phyloP scores from a whole-genome alignment of 805 yeast genomes.

The Groenewaldozyma salmanticensis region DNA sequence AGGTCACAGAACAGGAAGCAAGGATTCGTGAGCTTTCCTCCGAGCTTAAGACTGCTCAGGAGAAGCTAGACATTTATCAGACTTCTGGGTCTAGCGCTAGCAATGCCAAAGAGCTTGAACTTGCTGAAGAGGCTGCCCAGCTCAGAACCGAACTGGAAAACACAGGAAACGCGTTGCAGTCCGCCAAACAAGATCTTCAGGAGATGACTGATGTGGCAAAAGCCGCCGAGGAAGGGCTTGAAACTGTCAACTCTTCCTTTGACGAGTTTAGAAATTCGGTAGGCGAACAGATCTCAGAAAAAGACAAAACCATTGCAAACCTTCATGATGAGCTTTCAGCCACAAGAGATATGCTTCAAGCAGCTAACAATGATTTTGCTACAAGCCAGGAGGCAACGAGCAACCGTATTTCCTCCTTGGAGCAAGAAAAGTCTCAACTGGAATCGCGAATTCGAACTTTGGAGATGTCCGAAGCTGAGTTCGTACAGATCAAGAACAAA shows the following conservation, averaged over 20 bases:
- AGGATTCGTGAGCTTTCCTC: constrained; percentile 29
- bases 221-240: constrained; percentile 57
- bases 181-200: constrained; percentile 47
- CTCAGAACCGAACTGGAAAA: constrained; percentile 35
- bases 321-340: constrained; percentile 15
- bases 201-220: constrained; percentile 54
- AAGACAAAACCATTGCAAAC: constrained; percentile 6
- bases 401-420: constrained; percentile 17
- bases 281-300: constrained; percentile 14
- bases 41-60: constrained; percentile 23
- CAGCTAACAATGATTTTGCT: constrained; percentile 16
- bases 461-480: constrained; percentile 21
- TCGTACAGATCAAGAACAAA: constrained; percentile 26
- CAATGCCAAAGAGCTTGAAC: constrained; percentile 19
- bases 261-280: constrained; percentile 33
- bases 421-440: constrained; percentile 16
- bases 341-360: constrained; percentile 14
- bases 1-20: constrained; percentile 31
- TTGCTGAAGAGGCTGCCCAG: constrained; percentile 25
- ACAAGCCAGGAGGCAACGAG: constrained; percentile 12
- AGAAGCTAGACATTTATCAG: constrained; percentile 20
- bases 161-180: constrained; percentile 44
- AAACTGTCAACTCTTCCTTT: constrained; percentile 35
- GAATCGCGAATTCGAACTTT: constrained; percentile 14
- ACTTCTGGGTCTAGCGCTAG: constrained; percentile 22